Evolutionary conservation across 257 asterid genomes (phyloP).

Genomic region (Solanum pinnatisectum): DNA sequence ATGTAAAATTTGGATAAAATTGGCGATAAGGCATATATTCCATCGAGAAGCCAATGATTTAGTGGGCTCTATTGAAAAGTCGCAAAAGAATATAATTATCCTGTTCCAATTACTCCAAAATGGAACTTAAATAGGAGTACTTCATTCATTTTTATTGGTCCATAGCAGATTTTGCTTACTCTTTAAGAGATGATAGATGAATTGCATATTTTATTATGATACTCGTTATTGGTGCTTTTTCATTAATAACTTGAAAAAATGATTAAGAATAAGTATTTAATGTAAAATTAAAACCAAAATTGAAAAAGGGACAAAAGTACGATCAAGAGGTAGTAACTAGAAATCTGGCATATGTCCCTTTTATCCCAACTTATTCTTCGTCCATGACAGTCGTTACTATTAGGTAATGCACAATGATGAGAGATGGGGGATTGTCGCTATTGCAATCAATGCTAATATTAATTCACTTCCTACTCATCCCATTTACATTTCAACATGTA

Average conservation of each 20-base stretch:
- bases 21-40: not conserved
- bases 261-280: not conserved
- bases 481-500: not conserved
- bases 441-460: not conserved
- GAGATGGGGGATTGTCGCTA: not conserved
- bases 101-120: not conserved
- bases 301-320: not conserved
- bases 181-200: not conserved
- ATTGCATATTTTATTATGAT: not conserved
- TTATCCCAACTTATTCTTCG: not conserved
- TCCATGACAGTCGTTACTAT: not conserved
- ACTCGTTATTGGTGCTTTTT: not conserved
- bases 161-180: not conserved
- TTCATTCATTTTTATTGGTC: not conserved
- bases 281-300: not conserved
- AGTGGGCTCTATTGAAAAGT: not conserved
- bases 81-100: not conserved
- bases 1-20: no score
- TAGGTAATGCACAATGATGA: not conserved
- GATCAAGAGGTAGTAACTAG: not conserved
- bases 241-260: not conserved
- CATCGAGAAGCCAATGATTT: not conserved
- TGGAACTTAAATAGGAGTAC: not conserved
- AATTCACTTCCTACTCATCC: not conserved
- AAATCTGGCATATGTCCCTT: not conserved